Conservation (phyloP, 2,329 filamentous ascomycete genomes). For the Alternaria postmessia region DNA sequence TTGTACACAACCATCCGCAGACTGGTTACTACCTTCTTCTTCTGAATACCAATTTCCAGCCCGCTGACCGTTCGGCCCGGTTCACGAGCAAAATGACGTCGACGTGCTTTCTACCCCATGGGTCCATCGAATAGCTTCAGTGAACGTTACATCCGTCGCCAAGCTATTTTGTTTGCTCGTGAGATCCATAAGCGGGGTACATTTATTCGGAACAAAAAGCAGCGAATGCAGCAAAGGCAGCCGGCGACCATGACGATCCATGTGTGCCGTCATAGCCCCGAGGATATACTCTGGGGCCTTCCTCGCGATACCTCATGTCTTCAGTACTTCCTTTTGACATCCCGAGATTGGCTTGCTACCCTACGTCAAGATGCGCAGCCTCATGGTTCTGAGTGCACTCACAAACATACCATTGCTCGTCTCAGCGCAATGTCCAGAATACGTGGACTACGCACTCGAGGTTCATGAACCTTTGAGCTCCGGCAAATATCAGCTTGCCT, state of each 20-base stretch:
- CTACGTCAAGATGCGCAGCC: slow-evolving; percentile 35
- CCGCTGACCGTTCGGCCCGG: slow-evolving; percentile 12
- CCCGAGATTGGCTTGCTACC: not conserved
- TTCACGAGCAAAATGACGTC: slow-evolving; percentile 33
- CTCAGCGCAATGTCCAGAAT: slow-evolving; percentile 54
- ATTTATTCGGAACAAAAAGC: slow-evolving; percentile 29
- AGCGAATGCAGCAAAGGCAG: slow-evolving; percentile 18
- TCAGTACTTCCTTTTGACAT: not conserved
- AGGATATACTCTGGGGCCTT: slow-evolving; percentile 1
- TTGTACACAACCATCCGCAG: not conserved
- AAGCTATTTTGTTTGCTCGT: slow-evolving; percentile 25
- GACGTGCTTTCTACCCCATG: slow-evolving; percentile 10
- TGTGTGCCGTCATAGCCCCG: not conserved
- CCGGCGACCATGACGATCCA: slow-evolving; percentile 6
- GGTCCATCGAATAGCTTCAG: slow-evolving; percentile 28
- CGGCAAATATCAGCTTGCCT: slow-evolving; percentile 56
- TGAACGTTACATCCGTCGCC: slow-evolving; percentile 34
- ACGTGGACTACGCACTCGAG: slow-evolving; percentile 52
- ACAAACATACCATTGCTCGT: slow-evolving; percentile 33
- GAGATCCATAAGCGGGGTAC: slow-evolving; percentile 44
- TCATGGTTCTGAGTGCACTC: slow-evolving; percentile 22
- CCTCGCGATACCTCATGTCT: not conserved
- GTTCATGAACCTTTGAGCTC: slow-evolving; percentile 55
- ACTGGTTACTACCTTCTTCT: slow-evolving; percentile 15
- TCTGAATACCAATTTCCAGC: slow-evolving; percentile 11